Evolutionary conservation across 1,284 basidiomycete genomes (phyloP).

Genomic region (Malassezia brasiliensis): DNA sequence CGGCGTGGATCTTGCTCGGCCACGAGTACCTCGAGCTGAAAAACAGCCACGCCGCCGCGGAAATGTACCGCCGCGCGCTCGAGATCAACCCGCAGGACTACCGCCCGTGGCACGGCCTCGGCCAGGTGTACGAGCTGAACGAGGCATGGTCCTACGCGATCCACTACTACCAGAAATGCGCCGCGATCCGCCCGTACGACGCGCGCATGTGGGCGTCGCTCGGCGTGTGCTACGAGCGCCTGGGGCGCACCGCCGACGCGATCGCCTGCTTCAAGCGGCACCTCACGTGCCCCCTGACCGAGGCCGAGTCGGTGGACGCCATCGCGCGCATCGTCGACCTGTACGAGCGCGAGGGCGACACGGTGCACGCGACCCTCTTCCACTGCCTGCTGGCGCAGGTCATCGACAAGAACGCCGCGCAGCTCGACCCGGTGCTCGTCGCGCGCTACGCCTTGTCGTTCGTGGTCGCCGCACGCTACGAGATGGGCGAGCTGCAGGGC

Average conservation of each 20-base stretch:
- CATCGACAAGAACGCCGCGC: conserved; percentile 24
- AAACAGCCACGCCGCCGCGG: conserved; percentile 95
- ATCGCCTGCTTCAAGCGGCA: conserved; percentile 43
- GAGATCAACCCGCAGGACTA: conserved; percentile 86
- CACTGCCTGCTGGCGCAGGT: conserved; percentile 43
- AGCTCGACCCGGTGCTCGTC: conserved; percentile 29
- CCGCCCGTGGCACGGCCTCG: conserved; percentile 94
- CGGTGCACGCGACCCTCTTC: conserved; percentile 29
- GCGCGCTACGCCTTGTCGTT: conserved; percentile 33
- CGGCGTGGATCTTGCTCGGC: conserved; percentile 98
- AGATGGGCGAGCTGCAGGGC: conserved; percentile 43
- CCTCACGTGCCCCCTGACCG: conserved; percentile 38
- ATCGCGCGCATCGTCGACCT: conserved; percentile 40
- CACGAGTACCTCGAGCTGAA: conserved; percentile 99
- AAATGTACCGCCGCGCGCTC: conserved; percentile 88
- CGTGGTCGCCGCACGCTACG: conserved; percentile 40
- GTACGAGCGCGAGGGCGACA: conserved; percentile 31
- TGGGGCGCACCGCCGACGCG: conserved; percentile 51
- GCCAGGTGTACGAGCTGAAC: conserved; percentile 90
- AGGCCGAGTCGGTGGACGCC: conserved; percentile 30
- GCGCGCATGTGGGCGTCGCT: conserved; percentile 91
- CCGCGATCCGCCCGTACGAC: conserved; percentile 84
- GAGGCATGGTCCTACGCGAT: conserved; percentile 94
- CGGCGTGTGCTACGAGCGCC: conserved; percentile 83
- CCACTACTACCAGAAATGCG: conserved; percentile 92